Percentiles rank a stretch among this genome's conserved stretches.
These are phyloP conservation scores for Aspergillus nidulans DNA, from an alignment of 495 filamentous ascomycete genomes.

Conservation along the genomic window DNA sequence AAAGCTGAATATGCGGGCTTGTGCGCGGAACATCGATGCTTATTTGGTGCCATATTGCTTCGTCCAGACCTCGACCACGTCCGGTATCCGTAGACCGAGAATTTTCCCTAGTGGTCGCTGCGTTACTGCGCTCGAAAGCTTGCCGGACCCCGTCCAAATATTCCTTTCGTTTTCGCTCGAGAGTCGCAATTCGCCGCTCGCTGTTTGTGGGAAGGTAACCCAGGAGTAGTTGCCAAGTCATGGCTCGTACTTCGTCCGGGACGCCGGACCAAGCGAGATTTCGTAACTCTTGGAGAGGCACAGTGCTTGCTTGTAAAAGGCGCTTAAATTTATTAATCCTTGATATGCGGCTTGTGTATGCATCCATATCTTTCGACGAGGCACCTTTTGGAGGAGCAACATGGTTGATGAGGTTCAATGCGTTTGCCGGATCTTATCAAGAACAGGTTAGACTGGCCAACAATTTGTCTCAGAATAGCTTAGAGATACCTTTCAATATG, in stretches of 20 bases:
- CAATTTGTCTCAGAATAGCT: background rate
- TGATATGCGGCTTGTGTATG: constrained; percentile 79
- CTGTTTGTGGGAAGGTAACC: constrained; percentile 94
- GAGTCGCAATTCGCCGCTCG: constrained; percentile 80
- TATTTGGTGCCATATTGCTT: constrained; percentile 97
- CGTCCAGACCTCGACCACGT: constrained; percentile 75
- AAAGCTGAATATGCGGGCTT: constrained; percentile 90
- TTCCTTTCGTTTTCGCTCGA: constrained; percentile 94
- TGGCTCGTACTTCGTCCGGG: constrained; percentile 89
- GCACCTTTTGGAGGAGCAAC: constrained; percentile 70
- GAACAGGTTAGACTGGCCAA: background rate
- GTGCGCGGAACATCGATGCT: constrained; percentile 97
- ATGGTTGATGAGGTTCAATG: constrained; percentile 89
- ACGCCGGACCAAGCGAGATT: constrained; percentile 88
- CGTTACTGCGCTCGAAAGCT: constrained; percentile 75
- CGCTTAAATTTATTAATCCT: constrained; percentile 99
- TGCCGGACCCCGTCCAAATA: constrained; percentile 94
- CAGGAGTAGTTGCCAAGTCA: constrained; percentile 96
- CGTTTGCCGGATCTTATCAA: constrained; percentile 80
- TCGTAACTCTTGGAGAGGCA: constrained; percentile 77
- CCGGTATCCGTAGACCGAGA: constrained; percentile 36
- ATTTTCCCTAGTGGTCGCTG: constrained; percentile 21
- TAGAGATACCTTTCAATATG: constrained; percentile 64
- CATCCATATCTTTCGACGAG: constrained; percentile 77
- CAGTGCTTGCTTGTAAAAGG: constrained; percentile 84